Percentiles rank a stretch among this genome's conserved stretches.
Evolutionary conservation across 2,329 filamentous ascomycete genomes (phyloP).

Genomic region (Clonostachys byssicola): DNA sequence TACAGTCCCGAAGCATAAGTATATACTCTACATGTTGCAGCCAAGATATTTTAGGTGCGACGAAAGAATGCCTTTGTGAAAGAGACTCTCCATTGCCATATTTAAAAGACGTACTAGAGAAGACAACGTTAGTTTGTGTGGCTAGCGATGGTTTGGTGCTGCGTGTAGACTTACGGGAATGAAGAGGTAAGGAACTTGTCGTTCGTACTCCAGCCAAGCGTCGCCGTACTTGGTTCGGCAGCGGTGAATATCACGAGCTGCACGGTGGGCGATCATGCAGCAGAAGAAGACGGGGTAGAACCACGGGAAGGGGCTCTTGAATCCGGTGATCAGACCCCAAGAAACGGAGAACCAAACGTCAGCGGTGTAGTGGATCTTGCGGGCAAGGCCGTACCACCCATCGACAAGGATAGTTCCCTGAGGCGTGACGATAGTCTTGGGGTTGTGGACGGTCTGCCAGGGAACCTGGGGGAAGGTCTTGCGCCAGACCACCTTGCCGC

Average conservation of each 20-base stretch:
- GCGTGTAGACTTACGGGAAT: constrained; percentile 55
- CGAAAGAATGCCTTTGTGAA: too few species aligned
- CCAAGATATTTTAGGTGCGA: too few species aligned
- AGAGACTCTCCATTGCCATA: not conserved
- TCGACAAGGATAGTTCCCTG: constrained; percentile 75
- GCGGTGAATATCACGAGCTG: constrained; percentile 69
- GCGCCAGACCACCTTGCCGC: constrained; percentile 64
- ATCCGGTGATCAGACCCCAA: constrained; percentile 48
- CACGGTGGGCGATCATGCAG: constrained; percentile 78
- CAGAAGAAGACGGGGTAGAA: constrained; percentile 85
- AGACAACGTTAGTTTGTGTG: constrained; percentile 7
- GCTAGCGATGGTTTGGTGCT: too few species aligned
- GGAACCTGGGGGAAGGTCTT: constrained; percentile 88
- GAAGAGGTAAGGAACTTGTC: constrained; percentile 76
- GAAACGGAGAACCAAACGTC: constrained; percentile 43
- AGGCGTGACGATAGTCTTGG: constrained; percentile 69
- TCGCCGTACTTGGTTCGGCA: constrained; percentile 80
- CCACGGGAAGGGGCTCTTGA: constrained; percentile 77
- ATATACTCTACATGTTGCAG: not conserved
- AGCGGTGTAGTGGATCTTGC: constrained; percentile 54
- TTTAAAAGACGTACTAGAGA: constrained; percentile 35
- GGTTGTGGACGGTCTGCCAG: constrained; percentile 79
- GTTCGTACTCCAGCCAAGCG: constrained; percentile 77
- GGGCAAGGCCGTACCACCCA: constrained; percentile 76
- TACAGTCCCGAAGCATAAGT: not conserved